phyloP scores from a whole-genome alignment of 1,284 basidiomycete genomes.

The Ustilago tritici region DNA sequence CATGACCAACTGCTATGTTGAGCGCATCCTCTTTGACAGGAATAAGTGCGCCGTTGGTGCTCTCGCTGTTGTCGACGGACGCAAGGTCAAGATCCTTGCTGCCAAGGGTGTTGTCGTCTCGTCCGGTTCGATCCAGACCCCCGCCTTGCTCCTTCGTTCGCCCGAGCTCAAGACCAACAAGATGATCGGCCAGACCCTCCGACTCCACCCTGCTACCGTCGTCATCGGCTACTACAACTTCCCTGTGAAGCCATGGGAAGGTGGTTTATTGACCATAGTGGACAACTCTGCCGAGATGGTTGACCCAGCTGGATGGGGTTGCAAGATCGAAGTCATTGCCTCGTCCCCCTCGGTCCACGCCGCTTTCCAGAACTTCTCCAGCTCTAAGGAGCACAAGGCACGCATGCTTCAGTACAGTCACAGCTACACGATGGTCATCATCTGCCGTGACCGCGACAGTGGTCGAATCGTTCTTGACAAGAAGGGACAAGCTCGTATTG shows the following conservation, averaged over 20 bases:
- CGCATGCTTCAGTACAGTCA: conserved; percentile 68
- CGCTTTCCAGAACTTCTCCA: conserved; percentile 68
- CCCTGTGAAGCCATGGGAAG: conserved; percentile 71
- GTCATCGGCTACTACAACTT: conserved; percentile 71
- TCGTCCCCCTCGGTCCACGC: conserved; percentile 70
- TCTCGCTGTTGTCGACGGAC: conserved; percentile 58
- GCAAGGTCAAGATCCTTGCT: conserved; percentile 66
- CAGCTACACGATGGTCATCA: conserved; percentile 66
- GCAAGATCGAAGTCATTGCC: conserved; percentile 72
- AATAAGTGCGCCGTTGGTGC: conserved; percentile 61
- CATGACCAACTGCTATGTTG: conserved; percentile 67
- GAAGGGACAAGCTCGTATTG: conserved; percentile 68
- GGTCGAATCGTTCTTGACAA: conserved; percentile 70
- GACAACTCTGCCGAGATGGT: conserved; percentile 64
- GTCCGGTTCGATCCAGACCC: conserved; percentile 71
- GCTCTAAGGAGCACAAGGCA: conserved; percentile 69
- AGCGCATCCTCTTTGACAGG: conserved; percentile 70
- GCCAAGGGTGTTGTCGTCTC: conserved; percentile 70
- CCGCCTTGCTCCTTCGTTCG: conserved; percentile 71
- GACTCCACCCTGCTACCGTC: conserved; percentile 71
- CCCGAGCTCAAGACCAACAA: conserved; percentile 71
- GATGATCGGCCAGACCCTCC: conserved; percentile 71
- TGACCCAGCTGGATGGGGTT: conserved; percentile 68
- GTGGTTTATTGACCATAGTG: conserved; percentile 72
- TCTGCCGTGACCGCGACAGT: conserved; percentile 66